These are phyloP conservation scores for Penicillium sp. DNA, from an alignment of 2,329 filamentous ascomycete species.

Conservation along the genomic window DNA sequence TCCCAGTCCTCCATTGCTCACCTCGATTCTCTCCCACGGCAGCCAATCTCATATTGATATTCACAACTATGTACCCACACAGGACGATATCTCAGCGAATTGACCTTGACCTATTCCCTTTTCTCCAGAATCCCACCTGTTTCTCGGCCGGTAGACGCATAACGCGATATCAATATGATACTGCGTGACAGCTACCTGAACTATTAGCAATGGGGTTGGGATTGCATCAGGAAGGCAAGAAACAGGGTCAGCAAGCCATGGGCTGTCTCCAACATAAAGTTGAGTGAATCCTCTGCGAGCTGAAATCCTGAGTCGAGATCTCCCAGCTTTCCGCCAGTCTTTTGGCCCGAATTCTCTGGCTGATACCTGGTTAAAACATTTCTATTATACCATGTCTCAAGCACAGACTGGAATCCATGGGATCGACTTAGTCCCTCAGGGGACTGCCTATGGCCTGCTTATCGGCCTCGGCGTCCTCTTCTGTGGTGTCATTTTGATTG, in stretches of 20 bases:
- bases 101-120: constrained; percentile 2
- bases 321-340: background rate
- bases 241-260: background rate
- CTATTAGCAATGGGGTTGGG: background rate
- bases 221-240: constrained; percentile 5
- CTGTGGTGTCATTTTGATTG: constrained; percentile 52
- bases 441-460: constrained; percentile 52
- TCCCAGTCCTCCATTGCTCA: constrained; percentile 20
- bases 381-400: constrained; percentile 7
- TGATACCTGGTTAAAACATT: background rate
- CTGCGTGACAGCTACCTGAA: constrained; percentile 15
- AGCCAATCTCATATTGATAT: constrained; percentile 14
- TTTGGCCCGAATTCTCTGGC: background rate
- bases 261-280: constrained; percentile 5
- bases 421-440: constrained; percentile 32
- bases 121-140: background rate
- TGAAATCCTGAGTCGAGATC: background rate
- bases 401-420: constrained; percentile 7
- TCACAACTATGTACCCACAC: constrained; percentile 10
- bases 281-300: background rate
- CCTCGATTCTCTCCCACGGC: constrained; percentile 2
- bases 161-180: constrained; percentile 18
- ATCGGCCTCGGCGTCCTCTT: constrained; percentile 56
- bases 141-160: constrained; percentile 19
- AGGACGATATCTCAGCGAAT: constrained; percentile 1